Evolutionary conservation across 768 basidiomycete species (phyloP).

Genomic region (Boletellus ananas): DNA sequence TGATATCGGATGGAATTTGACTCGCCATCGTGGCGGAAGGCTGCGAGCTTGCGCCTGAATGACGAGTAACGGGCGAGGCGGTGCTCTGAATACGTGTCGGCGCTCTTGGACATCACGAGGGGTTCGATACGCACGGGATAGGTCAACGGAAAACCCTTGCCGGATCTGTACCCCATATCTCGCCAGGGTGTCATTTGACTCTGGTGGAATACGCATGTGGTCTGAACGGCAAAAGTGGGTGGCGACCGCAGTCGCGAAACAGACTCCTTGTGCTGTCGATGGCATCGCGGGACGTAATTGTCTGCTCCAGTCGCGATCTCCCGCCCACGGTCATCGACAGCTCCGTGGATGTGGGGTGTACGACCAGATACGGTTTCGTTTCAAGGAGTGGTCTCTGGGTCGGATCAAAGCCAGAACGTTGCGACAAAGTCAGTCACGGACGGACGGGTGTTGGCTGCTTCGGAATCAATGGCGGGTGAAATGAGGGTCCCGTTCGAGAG

Average conservation of each 20-base stretch:
- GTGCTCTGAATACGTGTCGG: slow-evolving; percentile 11
- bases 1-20: slow-evolving; percentile 11
- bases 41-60: slow-evolving; percentile 2
- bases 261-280: slow-evolving; percentile 2
- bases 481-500: slow-evolving; percentile 6
- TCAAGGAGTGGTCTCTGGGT: slow-evolving; percentile 17
- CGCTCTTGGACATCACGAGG: slow-evolving; percentile 7
- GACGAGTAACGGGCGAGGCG: slow-evolving; percentile 5
- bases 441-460: slow-evolving; percentile 11
- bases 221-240: slow-evolving; percentile 9
- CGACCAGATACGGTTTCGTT: slow-evolving; percentile 10
- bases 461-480: slow-evolving; percentile 4
- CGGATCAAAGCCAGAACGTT: slow-evolving; percentile 24
- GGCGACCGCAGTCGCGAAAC: slow-evolving; percentile 12
- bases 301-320: slow-evolving; percentile 11
- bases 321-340: slow-evolving; percentile 9
- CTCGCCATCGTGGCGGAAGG: slow-evolving; percentile 3
- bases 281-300: slow-evolving; percentile 5
- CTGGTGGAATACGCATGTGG: slow-evolving; percentile 10
- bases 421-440: slow-evolving; percentile 7
- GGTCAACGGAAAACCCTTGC: slow-evolving; percentile 1
- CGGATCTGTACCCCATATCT: slow-evolving; percentile 24
- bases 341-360: slow-evolving; percentile 5
- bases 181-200: background rate
- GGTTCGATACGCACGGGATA: slow-evolving; percentile 8